Conservation (phyloP, 2,329 filamentous ascomycete species). For the Ophiostoma sp. region DNA sequence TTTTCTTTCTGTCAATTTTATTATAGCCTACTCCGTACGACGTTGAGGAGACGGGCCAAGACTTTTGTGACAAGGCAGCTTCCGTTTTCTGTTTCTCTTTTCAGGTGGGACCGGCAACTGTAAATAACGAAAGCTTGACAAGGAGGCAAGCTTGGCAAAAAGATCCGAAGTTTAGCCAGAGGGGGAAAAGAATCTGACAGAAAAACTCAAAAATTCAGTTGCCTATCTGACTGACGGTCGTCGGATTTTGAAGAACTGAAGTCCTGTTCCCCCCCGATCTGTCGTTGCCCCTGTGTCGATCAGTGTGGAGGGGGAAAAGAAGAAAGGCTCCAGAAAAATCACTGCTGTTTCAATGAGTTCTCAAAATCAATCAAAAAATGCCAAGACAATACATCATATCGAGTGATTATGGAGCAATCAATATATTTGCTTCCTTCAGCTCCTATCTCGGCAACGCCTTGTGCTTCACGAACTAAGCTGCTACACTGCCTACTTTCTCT, state of each 20-base stretch:
- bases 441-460: background rate
- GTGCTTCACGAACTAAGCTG: background rate
- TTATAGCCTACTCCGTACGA: background rate
- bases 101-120: background rate
- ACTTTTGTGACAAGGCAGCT: background rate
- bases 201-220: background rate
- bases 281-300: background rate
- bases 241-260: background rate
- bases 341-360: background rate
- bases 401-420: background rate
- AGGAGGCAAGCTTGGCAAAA: background rate
- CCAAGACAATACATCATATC: constrained; percentile 17
- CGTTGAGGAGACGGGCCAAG: background rate
- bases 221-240: background rate
- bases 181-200: background rate
- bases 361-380: background rate
- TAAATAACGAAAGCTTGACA: background rate
- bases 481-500: background rate
- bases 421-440: background rate
- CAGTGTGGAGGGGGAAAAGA: background rate
- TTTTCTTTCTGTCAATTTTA: background rate
- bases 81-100: background rate
- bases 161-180: background rate
- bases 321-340: constrained; percentile 9
- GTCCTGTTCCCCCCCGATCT: background rate